A percentile compares a stretch with the other conserved stretches of the same genome.
Conservation (phyloP, 495 filamentous ascomycete species). For the Penicillium cosmopolitanum region DNA sequence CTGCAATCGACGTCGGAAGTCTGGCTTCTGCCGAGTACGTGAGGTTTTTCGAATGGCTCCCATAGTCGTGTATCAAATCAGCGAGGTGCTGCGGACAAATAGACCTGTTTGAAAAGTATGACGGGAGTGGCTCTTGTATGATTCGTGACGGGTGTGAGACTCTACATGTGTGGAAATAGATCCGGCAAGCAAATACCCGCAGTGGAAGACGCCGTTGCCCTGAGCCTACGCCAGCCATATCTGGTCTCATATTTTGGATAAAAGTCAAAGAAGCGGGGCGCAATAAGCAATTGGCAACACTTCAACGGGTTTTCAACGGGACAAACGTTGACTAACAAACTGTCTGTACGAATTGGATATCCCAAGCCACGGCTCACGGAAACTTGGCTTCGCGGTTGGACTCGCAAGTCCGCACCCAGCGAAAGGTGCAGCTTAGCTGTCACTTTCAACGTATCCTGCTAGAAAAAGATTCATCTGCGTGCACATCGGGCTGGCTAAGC, state of each 20-base stretch:
- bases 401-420: neutral
- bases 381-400: neutral
- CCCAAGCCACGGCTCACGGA: neutral
- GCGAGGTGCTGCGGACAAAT: neutral
- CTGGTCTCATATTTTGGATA: neutral
- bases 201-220: neutral
- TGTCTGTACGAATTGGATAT: neutral
- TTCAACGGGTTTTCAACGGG: neutral
- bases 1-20: slow-evolving; percentile 1
- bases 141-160: neutral
- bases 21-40: neutral
- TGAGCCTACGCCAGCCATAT: neutral
- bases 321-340: neutral
- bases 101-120: too few species aligned
- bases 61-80: neutral
- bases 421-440: neutral
- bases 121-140: too few species aligned
- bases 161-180: neutral
- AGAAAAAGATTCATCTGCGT: too few species aligned
- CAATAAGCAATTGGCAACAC: neutral
- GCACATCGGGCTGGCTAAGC: too few species aligned
- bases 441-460: too few species aligned
- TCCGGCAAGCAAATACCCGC: neutral
- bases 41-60: neutral
- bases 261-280: neutral